These are phyloP conservation scores for Mortierella sp. DNA, from an alignment of 371 early-diverging fungal species.

Conservation along the genomic window DNA sequence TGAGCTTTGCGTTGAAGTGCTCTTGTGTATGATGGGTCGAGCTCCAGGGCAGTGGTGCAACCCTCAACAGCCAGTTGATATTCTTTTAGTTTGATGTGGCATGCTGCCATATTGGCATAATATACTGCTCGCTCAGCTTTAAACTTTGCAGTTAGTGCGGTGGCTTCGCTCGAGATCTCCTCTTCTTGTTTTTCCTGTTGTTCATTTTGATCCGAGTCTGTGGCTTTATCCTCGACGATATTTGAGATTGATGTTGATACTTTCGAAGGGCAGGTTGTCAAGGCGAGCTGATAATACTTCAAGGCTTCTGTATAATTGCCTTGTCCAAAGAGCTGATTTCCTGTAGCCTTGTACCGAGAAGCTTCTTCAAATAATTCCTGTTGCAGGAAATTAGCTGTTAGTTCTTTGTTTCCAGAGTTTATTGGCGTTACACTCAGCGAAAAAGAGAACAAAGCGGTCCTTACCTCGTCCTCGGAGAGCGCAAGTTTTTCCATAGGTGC, in stretches of 20 bases:
- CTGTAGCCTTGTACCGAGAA: conserved; percentile 63
- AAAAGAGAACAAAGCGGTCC: neutral
- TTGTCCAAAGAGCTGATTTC: conserved; percentile 67
- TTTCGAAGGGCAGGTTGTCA: conserved; percentile 65
- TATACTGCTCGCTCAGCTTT: conserved; percentile 67
- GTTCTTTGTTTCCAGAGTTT: no score
- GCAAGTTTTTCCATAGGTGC: conserved; percentile 9
- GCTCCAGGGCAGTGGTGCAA: conserved; percentile 77
- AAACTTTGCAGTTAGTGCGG: conserved; percentile 5
- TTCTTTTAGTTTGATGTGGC: conserved; percentile 71
- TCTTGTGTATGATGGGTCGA: conserved; percentile 85
- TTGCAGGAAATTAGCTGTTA: neutral
- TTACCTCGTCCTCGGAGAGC: conserved; percentile 41
- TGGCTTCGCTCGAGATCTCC: neutral
- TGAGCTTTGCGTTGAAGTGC: conserved; percentile 89
- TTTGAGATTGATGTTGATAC: conserved; percentile 14
- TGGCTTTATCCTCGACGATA: neutral
- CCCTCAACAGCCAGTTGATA: conserved; percentile 68
- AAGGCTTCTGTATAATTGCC: conserved; percentile 67
- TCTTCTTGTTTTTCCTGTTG: neutral
- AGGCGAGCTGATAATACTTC: conserved; percentile 70
- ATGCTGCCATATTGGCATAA: conserved; percentile 78
- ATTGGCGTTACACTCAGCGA: neutral
- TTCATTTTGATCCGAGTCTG: conserved; percentile 1
- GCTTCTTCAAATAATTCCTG: conserved; percentile 62